Base-by-base conservation (phyloP, 345 rosid species). In the Jatropha curcas region DNA sequence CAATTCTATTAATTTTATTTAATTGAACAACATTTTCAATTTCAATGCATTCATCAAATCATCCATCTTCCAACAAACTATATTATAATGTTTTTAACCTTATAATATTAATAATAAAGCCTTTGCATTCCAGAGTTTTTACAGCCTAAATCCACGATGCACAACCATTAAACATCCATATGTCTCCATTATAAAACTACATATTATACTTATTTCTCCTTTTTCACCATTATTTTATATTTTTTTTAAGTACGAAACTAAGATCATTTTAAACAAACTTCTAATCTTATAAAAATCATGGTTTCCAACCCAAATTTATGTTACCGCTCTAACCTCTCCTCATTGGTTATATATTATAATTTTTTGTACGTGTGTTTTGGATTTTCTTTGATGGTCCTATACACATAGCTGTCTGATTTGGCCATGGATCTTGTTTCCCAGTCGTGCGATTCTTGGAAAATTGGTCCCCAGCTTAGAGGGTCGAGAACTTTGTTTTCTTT, bases 401-500 rank as follows among this genome's bases (percentile, higher is more conserved):
- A 60, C 6, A n/a, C 14, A 20, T 30, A n/a, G 13, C 31, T 20
- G 30, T 48, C 41, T 48, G 9, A 48, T 58, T 48, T 45, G 51
- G 46, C 34, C 28, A 19, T 35, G 48, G 58, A 64, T 72, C 53
- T 69, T 65, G 66, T 46, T 60, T 31, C 48, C 52, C 25, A 33
- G 30, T 62, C 73, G 74, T 80, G 81, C 79, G 71, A 11, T 33
- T 60, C 50, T 24, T 4, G 24, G 66, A 6, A 22, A 78, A 56
- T 46, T 65, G 84, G 83, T 81, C 87, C 81, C 81, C 71, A n/a
- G 72, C 77, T 52, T 74, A 20, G 81, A 76, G 81, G 82, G 77
- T 60, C 69, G 77, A 81, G 76, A n/a, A n/a, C n/a, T n/a, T n/a
- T n/a, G n/a, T 6, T 27, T 27, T 0, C 14, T 11, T 14, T 13